Percentiles rank a stretch among this genome's conserved stretches.
These are phyloP conservation scores for Lipomyces yarrowii DNA, from an alignment of 1,139 yeast species.

Conservation along the genomic window DNA sequence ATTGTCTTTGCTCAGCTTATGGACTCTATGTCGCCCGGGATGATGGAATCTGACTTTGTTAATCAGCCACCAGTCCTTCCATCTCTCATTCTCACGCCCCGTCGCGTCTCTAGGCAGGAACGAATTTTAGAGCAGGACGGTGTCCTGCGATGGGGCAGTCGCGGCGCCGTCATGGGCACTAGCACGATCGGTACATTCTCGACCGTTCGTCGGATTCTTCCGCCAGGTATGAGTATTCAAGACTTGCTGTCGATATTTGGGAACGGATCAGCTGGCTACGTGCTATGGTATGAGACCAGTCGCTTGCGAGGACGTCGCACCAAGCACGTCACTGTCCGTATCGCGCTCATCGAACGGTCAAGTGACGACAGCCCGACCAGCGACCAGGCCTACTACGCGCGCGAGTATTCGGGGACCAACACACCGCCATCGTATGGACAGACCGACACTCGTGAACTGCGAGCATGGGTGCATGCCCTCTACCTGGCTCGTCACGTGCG, in stretches of 20 bases:
- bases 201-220: slow-evolving; percentile 20
- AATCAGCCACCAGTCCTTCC: slow-evolving; percentile 32
- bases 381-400: slow-evolving; percentile 11
- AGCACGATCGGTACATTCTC: slow-evolving; percentile 28
- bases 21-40: slow-evolving; percentile 36
- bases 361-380: slow-evolving; percentile 10
- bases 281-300: slow-evolving; percentile 30
- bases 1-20: slow-evolving; percentile 41
- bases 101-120: slow-evolving; percentile 37
- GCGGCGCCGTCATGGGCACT: slow-evolving; percentile 25
- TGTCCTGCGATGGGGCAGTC: slow-evolving; percentile 37
- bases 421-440: not conserved
- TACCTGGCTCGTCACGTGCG: slow-evolving; percentile 38
- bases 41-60: slow-evolving; percentile 29
- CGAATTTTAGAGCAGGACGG: slow-evolving; percentile 43
- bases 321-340: slow-evolving; percentile 14
- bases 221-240: slow-evolving; percentile 17
- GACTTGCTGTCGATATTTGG: slow-evolving; percentile 25
- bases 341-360: slow-evolving; percentile 21
- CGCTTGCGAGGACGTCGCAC: slow-evolving; percentile 20
- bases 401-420: not conserved
- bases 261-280: slow-evolving; percentile 27
- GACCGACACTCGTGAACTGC: slow-evolving; percentile 29
- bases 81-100: slow-evolving; percentile 39
- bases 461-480: slow-evolving; percentile 43